Conservation (phyloP, 306 rosid genomes). For the Glycine latifolia region DNA sequence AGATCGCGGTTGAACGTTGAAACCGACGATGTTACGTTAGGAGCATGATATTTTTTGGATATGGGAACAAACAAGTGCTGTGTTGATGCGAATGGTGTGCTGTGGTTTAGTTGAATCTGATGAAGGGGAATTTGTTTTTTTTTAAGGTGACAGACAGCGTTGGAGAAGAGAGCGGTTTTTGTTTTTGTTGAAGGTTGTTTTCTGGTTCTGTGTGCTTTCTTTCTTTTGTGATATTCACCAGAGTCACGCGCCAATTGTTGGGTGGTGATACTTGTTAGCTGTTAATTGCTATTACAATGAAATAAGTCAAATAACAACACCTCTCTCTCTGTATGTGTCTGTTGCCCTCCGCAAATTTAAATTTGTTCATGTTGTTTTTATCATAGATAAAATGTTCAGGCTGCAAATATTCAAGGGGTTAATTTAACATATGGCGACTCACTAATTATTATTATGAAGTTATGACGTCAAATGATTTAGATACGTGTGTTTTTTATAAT, state of each 20-base stretch:
- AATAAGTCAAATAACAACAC: neutral
- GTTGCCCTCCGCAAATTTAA: neutral
- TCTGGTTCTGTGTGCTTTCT: constrained; percentile 33
- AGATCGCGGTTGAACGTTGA: neutral
- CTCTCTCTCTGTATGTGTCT: neutral
- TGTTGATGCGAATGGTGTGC: neutral
- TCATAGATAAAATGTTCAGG: too few species aligned
- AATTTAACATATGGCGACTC: too few species aligned
- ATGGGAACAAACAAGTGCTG: neutral
- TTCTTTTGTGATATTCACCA: constrained; percentile 21
- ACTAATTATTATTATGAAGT: neutral
- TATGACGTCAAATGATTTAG: neutral
- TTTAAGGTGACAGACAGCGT: neutral
- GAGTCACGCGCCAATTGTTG: constrained; percentile 52
- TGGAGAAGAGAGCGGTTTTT: constrained; percentile 12
- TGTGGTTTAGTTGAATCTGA: neutral
- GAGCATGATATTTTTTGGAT: constrained; percentile 15
- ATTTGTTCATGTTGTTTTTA: too few species aligned
- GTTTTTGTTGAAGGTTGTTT: neutral
- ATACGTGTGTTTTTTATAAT: neutral
- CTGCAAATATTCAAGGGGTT: neutral
- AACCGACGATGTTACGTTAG: neutral
- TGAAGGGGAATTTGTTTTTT: neutral
- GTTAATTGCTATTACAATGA: neutral
- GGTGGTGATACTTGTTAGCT: neutral